These are phyloP conservation scores for Azolla pinnata DNA, from an alignment of 75 land plant species.

Conservation along the genomic window DNA sequence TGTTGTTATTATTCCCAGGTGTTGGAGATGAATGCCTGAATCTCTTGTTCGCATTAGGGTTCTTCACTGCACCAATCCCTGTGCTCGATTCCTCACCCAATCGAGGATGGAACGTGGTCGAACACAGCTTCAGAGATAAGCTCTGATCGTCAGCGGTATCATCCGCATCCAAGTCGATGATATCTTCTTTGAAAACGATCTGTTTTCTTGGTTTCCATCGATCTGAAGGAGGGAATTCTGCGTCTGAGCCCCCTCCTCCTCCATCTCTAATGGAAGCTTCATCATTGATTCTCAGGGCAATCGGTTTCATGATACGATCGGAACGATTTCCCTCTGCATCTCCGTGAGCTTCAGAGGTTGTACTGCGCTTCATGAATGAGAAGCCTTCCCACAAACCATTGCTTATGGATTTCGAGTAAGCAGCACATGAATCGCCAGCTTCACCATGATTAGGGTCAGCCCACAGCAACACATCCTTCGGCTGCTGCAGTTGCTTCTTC, in stretches of 20 bases:
- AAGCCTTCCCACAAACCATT: constrained; percentile 15
- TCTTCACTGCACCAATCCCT: constrained; percentile 18
- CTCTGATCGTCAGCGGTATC: constrained; percentile 14
- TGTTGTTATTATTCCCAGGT: too few species aligned
- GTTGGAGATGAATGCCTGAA: constrained; percentile 35
- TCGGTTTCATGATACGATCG: not conserved
- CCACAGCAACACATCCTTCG: constrained; percentile 6
- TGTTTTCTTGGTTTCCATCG: not conserved
- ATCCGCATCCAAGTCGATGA: not conserved
- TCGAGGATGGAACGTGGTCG: not conserved
- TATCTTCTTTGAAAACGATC: constrained; percentile 1
- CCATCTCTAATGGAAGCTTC: too few species aligned
- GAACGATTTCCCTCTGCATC: not conserved
- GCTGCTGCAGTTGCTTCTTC: too few species aligned
- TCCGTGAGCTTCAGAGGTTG: constrained; percentile 11
- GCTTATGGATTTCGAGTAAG: too few species aligned
- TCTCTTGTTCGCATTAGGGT: too few species aligned
- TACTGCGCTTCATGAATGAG: constrained; percentile 11
- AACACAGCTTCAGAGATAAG: constrained; percentile 19
- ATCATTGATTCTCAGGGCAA: not conserved
- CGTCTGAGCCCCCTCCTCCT: too few species aligned
- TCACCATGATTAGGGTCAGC: not conserved
- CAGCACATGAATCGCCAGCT: not conserved
- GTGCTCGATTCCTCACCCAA: constrained; percentile 19
- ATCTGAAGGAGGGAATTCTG: too few species aligned